Base-by-base conservation (phyloP, 495 filamentous ascomycete genomes). In the Neurospora africana region DNA sequence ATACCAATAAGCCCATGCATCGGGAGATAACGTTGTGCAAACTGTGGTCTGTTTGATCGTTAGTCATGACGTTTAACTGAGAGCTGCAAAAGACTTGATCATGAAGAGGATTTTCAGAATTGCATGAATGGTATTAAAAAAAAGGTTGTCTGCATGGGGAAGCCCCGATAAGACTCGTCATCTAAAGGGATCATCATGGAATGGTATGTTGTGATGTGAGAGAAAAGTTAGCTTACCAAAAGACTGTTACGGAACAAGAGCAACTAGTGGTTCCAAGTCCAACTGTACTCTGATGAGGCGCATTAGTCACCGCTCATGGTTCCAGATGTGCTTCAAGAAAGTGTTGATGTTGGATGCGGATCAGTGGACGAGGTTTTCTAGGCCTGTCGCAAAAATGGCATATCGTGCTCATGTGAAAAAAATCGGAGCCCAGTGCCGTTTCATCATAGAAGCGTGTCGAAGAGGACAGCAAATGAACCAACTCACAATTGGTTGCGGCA, bases 321-420 rank as follows among this genome's bases (percentile, higher is more conserved):
- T 79, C 75, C 74, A 17, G 68, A 43, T 47, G 72, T 37, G 30
- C 35, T 40, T 44, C 11, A 17, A 69, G 27, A 36, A 68, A 4
- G 69, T 68, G 72, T 30, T 69, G 68, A 68, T 77, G 70, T 71
- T 68, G 75, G 75, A 75, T 76, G 73, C 74, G 79, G 77, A 87
- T 98, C 95, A 99, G 95, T 94, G 92, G 94, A 93, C 94, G 88
- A 97, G 94, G 95, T 97, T 99, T 99, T 97, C 95, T 97, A 98
- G 93, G 95, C 95, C 94, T 97, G 93, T 93, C 94, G 80, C 93
- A 92, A 93, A 78, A 89, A 86, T 88, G 93, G 93, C 93, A 85
- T 95, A 84, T 97, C 93, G 53, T 89, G 82, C 84, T 94, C 92
- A 93, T 85, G 80, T 83, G 73, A 81, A 77, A 77, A 81, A 81